A percentile compares a stretch with the other conserved stretches of the same genome.
Conservation (phyloP, 192 early-diverging fungal genomes). For the Entophlyctis luteolus region DNA sequence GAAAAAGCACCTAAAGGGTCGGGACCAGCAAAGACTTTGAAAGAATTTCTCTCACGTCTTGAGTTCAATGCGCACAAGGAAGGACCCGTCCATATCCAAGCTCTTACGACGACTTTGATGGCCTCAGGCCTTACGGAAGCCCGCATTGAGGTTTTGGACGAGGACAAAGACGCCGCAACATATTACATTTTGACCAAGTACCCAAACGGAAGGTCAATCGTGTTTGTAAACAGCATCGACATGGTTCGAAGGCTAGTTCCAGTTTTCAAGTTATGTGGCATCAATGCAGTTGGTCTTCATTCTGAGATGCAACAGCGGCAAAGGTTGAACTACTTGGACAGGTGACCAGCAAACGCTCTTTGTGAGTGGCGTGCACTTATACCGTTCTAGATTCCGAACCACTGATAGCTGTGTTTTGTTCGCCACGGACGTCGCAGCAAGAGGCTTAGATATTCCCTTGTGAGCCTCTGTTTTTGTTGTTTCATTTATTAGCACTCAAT, state of each 20-base stretch:
- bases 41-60: conserved; percentile 34
- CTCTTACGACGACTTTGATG: conserved; percentile 62
- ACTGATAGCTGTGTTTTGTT: conserved; percentile 56
- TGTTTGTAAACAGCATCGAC: conserved; percentile 97
- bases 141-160: conserved; percentile 78
- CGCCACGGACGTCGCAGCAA: conserved; percentile 93
- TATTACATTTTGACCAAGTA: conserved; percentile 87
- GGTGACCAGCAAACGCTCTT: conserved; percentile 43
- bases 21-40: conserved; percentile 57
- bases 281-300: conserved; percentile 80
- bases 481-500: too few relatives aligned
- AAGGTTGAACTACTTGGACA: conserved; percentile 87
- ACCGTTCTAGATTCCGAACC: conserved; percentile 1
- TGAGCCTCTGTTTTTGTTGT: too few relatives aligned
- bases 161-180: conserved; percentile 68
- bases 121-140: conserved; percentile 72
- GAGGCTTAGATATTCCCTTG: conserved; percentile 93
- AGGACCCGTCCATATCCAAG: conserved; percentile 72
- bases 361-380: neutral
- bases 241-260: conserved; percentile 83
- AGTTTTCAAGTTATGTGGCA: conserved; percentile 67
- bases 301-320: conserved; percentile 96
- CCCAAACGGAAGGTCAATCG: conserved; percentile 75
- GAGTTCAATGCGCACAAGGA: conserved; percentile 21
- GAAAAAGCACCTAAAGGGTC: conserved; percentile 21